Evolutionary conservation across 2,329 filamentous ascomycete genomes (phyloP).

Genomic region (Parastagonospora avenae): DNA sequence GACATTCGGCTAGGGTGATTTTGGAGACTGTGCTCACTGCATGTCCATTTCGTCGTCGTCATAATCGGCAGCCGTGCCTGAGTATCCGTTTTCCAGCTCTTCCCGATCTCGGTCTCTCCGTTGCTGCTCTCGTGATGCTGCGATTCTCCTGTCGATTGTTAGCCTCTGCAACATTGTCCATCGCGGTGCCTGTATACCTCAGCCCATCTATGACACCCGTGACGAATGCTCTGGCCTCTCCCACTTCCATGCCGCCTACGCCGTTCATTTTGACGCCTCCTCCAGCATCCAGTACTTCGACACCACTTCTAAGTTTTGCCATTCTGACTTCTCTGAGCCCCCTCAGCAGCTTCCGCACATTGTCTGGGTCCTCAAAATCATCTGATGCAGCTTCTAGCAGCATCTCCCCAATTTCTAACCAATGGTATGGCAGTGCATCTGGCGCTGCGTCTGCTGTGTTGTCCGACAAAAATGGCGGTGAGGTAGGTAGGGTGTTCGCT

Average conservation of each 20-base stretch:
- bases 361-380: slow-evolving; percentile 76
- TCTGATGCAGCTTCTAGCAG: slow-evolving; percentile 84
- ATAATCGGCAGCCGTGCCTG: slow-evolving; percentile 63
- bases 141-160: slow-evolving; percentile 67
- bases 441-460: slow-evolving; percentile 72
- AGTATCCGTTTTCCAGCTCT: slow-evolving; percentile 61
- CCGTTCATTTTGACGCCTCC: slow-evolving; percentile 77
- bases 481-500: slow-evolving; percentile 42
- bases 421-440: slow-evolving; percentile 86
- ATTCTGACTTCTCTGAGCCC: slow-evolving; percentile 87
- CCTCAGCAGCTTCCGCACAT: slow-evolving; percentile 74
- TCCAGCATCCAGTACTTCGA: slow-evolving; percentile 71
- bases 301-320: slow-evolving; percentile 82
- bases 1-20: neutral
- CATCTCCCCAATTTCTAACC: slow-evolving; percentile 88
- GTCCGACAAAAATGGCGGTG: slow-evolving; percentile 77
- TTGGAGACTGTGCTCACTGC: slow-evolving; percentile 25
- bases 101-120: slow-evolving; percentile 78
- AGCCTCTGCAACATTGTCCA: neutral
- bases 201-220: slow-evolving; percentile 85
- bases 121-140: slow-evolving; percentile 77
- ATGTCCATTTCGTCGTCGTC: slow-evolving; percentile 57
- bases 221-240: slow-evolving; percentile 84
- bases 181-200: slow-evolving; percentile 47
- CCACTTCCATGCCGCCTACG: slow-evolving; percentile 90